Evolutionary conservation across 768 basidiomycete genomes (phyloP).

Genomic region (Suillus alpinus): DNA sequence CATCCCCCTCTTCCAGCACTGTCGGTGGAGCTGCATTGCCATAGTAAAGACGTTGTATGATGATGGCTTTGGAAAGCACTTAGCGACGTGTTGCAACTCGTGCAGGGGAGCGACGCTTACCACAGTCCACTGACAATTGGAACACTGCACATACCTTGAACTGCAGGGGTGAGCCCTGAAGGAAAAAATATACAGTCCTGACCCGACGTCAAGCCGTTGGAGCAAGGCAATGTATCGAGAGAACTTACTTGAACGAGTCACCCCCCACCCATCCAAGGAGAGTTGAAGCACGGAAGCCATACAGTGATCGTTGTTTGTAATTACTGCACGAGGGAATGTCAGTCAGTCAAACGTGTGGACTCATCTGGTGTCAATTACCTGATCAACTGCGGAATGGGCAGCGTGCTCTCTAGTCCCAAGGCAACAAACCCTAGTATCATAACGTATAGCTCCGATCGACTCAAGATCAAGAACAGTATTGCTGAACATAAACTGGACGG

Average conservation of each 20-base stretch:
- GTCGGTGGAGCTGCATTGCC: slow-evolving; percentile 64
- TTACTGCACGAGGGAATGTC: slow-evolving; percentile 48
- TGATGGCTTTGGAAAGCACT: slow-evolving; percentile 50
- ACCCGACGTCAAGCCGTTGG: slow-evolving; percentile 16
- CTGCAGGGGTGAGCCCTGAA: slow-evolving; percentile 67
- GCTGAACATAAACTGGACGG: slow-evolving; percentile 55
- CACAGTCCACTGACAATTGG: slow-evolving; percentile 75
- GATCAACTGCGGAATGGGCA: slow-evolving; percentile 83
- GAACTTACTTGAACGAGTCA: slow-evolving; percentile 75
- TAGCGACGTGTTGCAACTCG: slow-evolving; percentile 9
- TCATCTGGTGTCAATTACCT: slow-evolving; percentile 43
- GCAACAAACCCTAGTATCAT: slow-evolving; percentile 71
- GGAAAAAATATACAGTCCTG: slow-evolving; percentile 80
- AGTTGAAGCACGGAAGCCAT: slow-evolving; percentile 83
- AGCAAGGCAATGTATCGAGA: slow-evolving; percentile 7
- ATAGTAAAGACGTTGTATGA: slow-evolving; percentile 71
- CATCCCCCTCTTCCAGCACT: slow-evolving; percentile 48
- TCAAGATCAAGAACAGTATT: slow-evolving; percentile 74
- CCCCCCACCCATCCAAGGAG: slow-evolving; percentile 82
- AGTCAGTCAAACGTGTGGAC: not conserved
- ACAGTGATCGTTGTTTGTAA: slow-evolving; percentile 72
- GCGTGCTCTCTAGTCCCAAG: slow-evolving; percentile 77
- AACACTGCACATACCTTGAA: slow-evolving; percentile 84
- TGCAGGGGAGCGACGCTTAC: slow-evolving; percentile 39
- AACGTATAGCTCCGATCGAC: slow-evolving; percentile 58